Evolutionary conservation across 306 rosid species (phyloP).

Genomic region (Gillenia trifoliata): DNA sequence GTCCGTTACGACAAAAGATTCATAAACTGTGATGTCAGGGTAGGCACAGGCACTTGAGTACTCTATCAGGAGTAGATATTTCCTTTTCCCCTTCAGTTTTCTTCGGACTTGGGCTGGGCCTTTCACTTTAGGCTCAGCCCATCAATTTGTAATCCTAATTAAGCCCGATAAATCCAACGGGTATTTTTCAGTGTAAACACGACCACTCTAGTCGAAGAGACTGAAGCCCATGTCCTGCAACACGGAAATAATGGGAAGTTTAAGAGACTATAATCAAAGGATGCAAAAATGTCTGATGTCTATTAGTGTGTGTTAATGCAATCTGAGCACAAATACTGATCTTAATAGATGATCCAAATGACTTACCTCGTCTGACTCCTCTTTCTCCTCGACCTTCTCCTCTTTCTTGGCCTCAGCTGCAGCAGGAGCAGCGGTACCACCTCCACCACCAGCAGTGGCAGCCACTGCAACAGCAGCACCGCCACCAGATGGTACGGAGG

Average conservation of each 20-base stretch:
- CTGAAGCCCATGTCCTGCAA: slow-evolving; percentile 85
- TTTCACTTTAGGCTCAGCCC: too few relatives aligned
- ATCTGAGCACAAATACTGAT: background rate
- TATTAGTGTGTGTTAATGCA: background rate
- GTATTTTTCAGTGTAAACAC: too few relatives aligned
- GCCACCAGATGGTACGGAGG: slow-evolving; percentile 67
- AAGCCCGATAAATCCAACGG: too few relatives aligned
- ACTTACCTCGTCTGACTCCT: slow-evolving; percentile 77
- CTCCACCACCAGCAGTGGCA: slow-evolving; percentile 29
- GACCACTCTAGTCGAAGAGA: slow-evolving; percentile 59
- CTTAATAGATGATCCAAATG: background rate
- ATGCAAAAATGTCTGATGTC: background rate
- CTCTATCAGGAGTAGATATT: too few relatives aligned
- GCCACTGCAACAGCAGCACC: slow-evolving; percentile 39
- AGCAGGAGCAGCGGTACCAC: slow-evolving; percentile 45
- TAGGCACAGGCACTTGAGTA: too few relatives aligned
- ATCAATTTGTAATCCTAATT: too few relatives aligned
- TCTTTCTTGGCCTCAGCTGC: slow-evolving; percentile 70
- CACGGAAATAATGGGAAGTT: background rate
- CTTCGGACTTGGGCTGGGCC: too few relatives aligned
- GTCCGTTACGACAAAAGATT: too few relatives aligned
- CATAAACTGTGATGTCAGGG: too few relatives aligned
- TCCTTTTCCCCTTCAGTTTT: too few relatives aligned
- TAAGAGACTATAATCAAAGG: slow-evolving; percentile 1
- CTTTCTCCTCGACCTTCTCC: slow-evolving; percentile 71